phyloP scores from a whole-genome alignment of 441 rosid genomes.

The Erodium texanum region DNA sequence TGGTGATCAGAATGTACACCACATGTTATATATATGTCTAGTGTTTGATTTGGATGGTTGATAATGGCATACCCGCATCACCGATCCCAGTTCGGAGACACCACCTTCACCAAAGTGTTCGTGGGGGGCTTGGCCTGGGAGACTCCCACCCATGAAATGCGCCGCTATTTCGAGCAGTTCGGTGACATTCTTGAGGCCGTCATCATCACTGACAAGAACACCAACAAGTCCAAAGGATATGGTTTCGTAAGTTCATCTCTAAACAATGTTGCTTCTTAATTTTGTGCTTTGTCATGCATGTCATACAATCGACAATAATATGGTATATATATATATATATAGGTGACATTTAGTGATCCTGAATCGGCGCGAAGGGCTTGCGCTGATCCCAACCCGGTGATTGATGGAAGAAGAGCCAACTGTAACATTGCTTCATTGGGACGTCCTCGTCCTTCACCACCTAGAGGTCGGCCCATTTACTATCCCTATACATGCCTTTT shows the following conservation, averaged over 20 bases:
- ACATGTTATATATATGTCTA: no score
- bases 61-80: slow-evolving; percentile 47
- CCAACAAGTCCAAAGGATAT: slow-evolving; percentile 88
- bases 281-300: neutral
- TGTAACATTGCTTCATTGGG: slow-evolving; percentile 87
- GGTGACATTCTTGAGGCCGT: slow-evolving; percentile 97
- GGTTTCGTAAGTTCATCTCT: slow-evolving; percentile 59
- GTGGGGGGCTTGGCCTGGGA: slow-evolving; percentile 98
- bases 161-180: slow-evolving; percentile 68
- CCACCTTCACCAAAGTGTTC: slow-evolving; percentile 76
- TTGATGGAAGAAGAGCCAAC: slow-evolving; percentile 83
- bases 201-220: slow-evolving; percentile 65
- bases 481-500: neutral
- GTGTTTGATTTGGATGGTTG: neutral
- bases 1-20: no score
- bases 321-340: neutral
- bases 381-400: slow-evolving; percentile 68
- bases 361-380: slow-evolving; percentile 83
- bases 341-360: slow-evolving; percentile 88
- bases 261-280: no score
- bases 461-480: slow-evolving; percentile 42
- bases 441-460: slow-evolving; percentile 74
- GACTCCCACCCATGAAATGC: slow-evolving; percentile 81
- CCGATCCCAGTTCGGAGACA: slow-evolving; percentile 91
- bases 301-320: neutral